These are phyloP conservation scores for Pistacia atlantica DNA, from an alignment of 345 rosid genomes.

Conservation along the genomic window DNA sequence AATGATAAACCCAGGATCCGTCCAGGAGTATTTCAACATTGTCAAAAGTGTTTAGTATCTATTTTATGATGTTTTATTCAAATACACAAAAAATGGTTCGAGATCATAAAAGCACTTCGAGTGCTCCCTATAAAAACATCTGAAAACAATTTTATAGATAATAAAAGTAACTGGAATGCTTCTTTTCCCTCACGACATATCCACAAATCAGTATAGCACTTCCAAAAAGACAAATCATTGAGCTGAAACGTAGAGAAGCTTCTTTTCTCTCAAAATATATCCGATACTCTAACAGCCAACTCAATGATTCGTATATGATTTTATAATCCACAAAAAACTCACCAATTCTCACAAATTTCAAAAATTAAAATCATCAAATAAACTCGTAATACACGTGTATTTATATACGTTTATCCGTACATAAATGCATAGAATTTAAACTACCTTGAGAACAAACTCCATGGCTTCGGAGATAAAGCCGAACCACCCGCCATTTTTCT, in stretches of 20 bases:
- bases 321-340: background rate
- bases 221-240: background rate
- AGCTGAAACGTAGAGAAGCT: constrained; percentile 3
- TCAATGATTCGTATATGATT: too few species aligned
- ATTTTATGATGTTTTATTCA: background rate
- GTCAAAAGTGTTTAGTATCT: background rate
- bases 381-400: background rate
- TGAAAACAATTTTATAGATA: background rate
- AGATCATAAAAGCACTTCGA: background rate
- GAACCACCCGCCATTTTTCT: constrained; percentile 92
- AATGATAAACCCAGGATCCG: background rate
- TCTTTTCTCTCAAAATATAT: background rate
- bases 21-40: background rate
- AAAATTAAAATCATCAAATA: background rate
- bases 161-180: background rate
- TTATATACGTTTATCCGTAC: background rate
- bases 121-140: background rate
- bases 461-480: constrained; percentile 83
- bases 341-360: background rate
- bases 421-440: background rate
- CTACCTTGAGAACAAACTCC: constrained; percentile 92
- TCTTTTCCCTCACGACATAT: too few species aligned
- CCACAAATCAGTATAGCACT: background rate
- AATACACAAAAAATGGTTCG: background rate
- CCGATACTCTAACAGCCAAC: background rate